Evolutionary conservation across 2,329 filamentous ascomycete genomes (phyloP).

Genomic region (Fusarium secorum): DNA sequence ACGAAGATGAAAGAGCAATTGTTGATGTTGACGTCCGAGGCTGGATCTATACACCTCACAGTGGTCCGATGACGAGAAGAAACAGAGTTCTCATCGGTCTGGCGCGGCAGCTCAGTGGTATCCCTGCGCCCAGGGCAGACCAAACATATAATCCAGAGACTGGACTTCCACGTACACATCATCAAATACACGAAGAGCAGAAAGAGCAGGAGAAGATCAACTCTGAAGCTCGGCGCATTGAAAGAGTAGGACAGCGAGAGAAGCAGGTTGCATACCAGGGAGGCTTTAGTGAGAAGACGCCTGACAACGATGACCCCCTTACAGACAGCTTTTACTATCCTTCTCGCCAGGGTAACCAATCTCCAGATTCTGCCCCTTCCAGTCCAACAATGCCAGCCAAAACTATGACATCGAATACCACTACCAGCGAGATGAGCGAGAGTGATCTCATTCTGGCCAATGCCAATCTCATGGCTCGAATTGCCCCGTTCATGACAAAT

Average conservation of each 20-base stretch:
- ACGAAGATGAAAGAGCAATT: slow-evolving; percentile 83
- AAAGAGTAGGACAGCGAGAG: slow-evolving; percentile 75
- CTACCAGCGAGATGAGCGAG: slow-evolving; percentile 70
- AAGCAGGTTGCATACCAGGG: slow-evolving; percentile 74
- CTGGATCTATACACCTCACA: slow-evolving; percentile 91
- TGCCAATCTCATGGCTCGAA: slow-evolving; percentile 82
- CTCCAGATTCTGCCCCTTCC: slow-evolving; percentile 51
- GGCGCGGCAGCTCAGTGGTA: slow-evolving; percentile 85
- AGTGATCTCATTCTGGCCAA: slow-evolving; percentile 83
- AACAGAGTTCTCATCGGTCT: slow-evolving; percentile 88
- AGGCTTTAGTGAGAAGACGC: slow-evolving; percentile 74
- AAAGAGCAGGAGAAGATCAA: slow-evolving; percentile 72
- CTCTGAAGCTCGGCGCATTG: slow-evolving; percentile 78
- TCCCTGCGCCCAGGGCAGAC: slow-evolving; percentile 71
- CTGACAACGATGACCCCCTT: slow-evolving; percentile 51
- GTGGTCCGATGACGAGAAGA: slow-evolving; percentile 83
- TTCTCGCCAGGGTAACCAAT: slow-evolving; percentile 45
- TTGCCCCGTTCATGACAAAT: slow-evolving; percentile 89
- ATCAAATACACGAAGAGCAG: slow-evolving; percentile 53
- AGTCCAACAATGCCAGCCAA: slow-evolving; percentile 54
- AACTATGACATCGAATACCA: slow-evolving; percentile 41
- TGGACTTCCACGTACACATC: slow-evolving; percentile 33
- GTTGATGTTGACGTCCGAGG: slow-evolving; percentile 95
- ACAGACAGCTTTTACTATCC: slow-evolving; percentile 44
- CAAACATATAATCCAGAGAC: slow-evolving; percentile 32